Conservation (phyloP, 768 basidiomycete genomes). For the Phanerochaete sordida region DNA sequence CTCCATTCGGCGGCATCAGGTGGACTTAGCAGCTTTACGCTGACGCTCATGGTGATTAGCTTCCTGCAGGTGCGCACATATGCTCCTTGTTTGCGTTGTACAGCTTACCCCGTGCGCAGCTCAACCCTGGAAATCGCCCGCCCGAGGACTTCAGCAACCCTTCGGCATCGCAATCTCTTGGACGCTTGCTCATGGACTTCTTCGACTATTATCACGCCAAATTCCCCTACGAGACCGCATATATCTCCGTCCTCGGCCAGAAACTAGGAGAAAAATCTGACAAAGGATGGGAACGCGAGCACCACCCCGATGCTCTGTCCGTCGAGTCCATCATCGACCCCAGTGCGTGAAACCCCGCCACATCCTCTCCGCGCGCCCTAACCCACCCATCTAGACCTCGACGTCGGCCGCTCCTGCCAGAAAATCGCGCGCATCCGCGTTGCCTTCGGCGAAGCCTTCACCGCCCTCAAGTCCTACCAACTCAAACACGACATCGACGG, state of each 20-base stretch:
- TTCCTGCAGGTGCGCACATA: conserved; percentile 57
- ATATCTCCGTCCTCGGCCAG: conserved; percentile 30
- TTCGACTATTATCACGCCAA: conserved; percentile 58
- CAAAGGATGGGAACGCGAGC: conserved; percentile 29
- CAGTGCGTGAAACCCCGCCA: conserved; percentile 25
- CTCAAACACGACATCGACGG: not conserved
- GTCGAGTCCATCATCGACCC: conserved; percentile 42
- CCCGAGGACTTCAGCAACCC: conserved; percentile 42
- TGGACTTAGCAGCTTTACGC: conserved; percentile 65
- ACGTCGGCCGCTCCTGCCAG: conserved; percentile 34
- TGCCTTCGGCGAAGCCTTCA: conserved; percentile 34
- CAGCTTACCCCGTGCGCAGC: conserved; percentile 31
- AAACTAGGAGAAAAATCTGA: conserved; percentile 32
- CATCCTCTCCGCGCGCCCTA: not conserved
- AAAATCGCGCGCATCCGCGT: conserved; percentile 29
- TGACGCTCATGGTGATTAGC: conserved; percentile 59
- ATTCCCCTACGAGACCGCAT: conserved; percentile 37
- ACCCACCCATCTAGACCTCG: conserved; percentile 15
- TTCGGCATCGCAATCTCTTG: conserved; percentile 48
- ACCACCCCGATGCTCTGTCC: conserved; percentile 26
- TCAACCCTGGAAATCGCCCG: conserved; percentile 57
- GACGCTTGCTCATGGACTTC: conserved; percentile 59
- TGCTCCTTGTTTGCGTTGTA: not conserved
- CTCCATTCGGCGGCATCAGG: conserved; percentile 63
- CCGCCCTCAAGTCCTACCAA: conserved; percentile 9